Evolutionary conservation across 208 protist genomes (phyloP), one percentile per base, ranked within the genome.

Genomic region (Crithidia bombi): DNA sequence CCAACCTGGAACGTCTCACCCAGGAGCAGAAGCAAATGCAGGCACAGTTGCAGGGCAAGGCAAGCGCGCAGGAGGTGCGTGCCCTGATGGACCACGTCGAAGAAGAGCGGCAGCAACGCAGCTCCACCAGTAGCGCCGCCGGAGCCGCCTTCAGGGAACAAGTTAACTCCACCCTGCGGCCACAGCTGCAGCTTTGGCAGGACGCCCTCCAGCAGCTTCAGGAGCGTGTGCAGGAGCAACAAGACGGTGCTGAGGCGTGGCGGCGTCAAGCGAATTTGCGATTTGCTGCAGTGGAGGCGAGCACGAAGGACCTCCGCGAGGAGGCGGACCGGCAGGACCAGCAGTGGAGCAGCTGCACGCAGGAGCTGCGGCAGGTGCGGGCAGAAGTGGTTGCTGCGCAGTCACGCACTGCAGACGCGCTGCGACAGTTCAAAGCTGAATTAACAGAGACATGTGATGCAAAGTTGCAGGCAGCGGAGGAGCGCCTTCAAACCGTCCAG

Each of bases 1-100:
- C 55, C 3, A 52, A 65, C 7, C 30, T 69, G 28, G 63, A 81
- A 21, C 69, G 66, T 10, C 43, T 78, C 17, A 39, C 70, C 11
- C 61, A 82, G 52, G 66, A 84, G 23, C 65, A 61, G 7, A 57
- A 77, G 3, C 54, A 69, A 21, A 63, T 47, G 23, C 50, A 66
- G 14, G 38, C 57, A 11, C 67, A 82, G 58, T 51, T 77, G 15
- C 58, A 78, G 19, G 46, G 39, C 2, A 82, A 75, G 51, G 56
- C 58, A 3, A 52, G 58, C 17, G 72, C 68, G 3, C 64, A 59
- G 4, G 66, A 68, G 6, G 5, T 76, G 5, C 38, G 70, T 3
- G 61, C 55, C 6, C 41, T 79, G 25, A 26, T 54, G 3, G 63
- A 80, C 21, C 50, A 52, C 30, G 28, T 78, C 6, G 73, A 72